A percentile compares a stretch with the other conserved stretches of the same genome.
Evolutionary conservation across 441 rosid species (phyloP).

Genomic region (Biscutella laevigata): DNA sequence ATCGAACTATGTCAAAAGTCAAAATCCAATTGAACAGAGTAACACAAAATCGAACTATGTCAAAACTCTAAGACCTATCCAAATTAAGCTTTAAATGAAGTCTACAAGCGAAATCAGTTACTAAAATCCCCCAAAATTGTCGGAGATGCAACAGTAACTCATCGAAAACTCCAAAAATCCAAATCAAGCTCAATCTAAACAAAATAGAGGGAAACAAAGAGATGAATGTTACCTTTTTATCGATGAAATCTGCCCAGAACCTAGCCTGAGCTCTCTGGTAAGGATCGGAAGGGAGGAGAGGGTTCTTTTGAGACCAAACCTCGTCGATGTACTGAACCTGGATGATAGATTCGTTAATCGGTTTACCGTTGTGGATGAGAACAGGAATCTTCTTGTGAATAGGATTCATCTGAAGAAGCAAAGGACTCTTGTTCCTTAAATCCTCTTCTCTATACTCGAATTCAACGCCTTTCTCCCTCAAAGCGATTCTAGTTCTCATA

Average conservation of each 20-base stretch:
- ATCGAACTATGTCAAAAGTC: no score
- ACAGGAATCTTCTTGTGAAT: slow-evolving; percentile 36
- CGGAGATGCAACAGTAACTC: no score
- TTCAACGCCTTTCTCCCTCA: slow-evolving; percentile 28
- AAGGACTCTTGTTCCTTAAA: slow-evolving; percentile 24
- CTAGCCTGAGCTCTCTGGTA: slow-evolving; percentile 29
- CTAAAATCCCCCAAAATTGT: no score
- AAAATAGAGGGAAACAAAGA: background rate
- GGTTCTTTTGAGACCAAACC: slow-evolving; percentile 29
- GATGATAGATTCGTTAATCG: slow-evolving; percentile 27
- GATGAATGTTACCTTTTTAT: slow-evolving; percentile 26
- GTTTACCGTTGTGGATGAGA: slow-evolving; percentile 33
- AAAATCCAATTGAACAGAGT: no score
- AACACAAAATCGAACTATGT: no score
- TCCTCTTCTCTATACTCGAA: slow-evolving; percentile 31
- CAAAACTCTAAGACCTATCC: no score
- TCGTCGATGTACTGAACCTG: slow-evolving; percentile 35
- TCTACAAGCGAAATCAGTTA: no score
- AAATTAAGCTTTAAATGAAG: no score
- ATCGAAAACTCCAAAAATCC: no score
- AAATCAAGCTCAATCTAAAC: background rate
- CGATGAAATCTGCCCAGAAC: slow-evolving; percentile 37
- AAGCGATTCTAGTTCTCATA: slow-evolving; percentile 30
- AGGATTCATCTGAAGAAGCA: slow-evolving; percentile 31
- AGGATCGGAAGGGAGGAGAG: slow-evolving; percentile 36